Conservation (phyloP, 805 yeast species). For the Saccharomycopsis lassenensis region DNA sequence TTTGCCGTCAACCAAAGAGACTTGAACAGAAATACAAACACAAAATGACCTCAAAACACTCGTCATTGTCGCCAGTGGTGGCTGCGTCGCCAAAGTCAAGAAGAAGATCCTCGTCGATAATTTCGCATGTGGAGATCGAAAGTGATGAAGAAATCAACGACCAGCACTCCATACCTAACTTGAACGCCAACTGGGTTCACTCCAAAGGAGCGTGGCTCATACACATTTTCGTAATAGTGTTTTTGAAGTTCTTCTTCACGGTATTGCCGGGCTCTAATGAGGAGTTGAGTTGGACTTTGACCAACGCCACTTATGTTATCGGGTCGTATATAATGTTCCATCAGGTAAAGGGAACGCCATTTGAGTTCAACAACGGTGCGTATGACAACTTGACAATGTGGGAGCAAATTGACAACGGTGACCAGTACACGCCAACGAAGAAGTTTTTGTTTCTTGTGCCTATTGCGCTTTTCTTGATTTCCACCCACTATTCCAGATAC, state of each 20-base stretch:
- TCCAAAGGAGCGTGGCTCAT: conserved; percentile 94
- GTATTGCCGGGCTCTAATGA: conserved; percentile 69
- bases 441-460: conserved; percentile 92
- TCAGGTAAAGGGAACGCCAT: conserved; percentile 92
- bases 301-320: conserved; percentile 79
- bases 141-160: conserved; percentile 85
- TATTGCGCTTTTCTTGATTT: conserved; percentile 67
- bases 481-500: conserved; percentile 86
- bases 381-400: conserved; percentile 95
- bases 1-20: too few relatives aligned
- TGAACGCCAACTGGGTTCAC: conserved; percentile 95
- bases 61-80: conserved; percentile 4
- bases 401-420: conserved; percentile 93
- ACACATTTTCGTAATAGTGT: conserved; percentile 70
- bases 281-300: conserved; percentile 88
- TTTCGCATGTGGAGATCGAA: conserved; percentile 90
- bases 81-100: conserved; percentile 23
- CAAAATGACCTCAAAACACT: too few relatives aligned
- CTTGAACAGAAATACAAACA: too few relatives aligned
- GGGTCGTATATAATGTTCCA: conserved; percentile 96
- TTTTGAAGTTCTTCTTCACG: conserved; percentile 68
- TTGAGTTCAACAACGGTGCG: conserved; percentile 94
- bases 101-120: conserved; percentile 79
- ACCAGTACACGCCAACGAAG: conserved; percentile 93
- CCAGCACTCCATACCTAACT: conserved; percentile 77